These are phyloP conservation scores for Apiospora kogelbergensis DNA, from an alignment of 2,329 filamentous ascomycete genomes.

Conservation along the genomic window DNA sequence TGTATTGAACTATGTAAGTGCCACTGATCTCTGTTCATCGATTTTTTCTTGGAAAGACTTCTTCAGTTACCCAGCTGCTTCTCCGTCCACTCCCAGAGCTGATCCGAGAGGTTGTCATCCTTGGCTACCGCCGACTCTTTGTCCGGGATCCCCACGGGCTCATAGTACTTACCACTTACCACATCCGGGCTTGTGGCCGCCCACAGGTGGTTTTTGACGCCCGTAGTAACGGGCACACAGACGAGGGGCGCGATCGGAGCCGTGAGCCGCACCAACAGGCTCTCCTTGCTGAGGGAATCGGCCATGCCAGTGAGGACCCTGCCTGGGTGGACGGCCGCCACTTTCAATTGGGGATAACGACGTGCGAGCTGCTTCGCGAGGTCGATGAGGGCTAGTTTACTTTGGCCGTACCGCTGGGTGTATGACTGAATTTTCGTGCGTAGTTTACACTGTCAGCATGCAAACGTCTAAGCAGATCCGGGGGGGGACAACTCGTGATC, in stretches of 20 bases:
- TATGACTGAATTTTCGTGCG: conserved; percentile 2
- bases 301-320: conserved; percentile 17
- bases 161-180: conserved; percentile 34
- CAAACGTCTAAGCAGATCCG: background rate
- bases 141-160: conserved; percentile 32
- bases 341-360: conserved; percentile 12
- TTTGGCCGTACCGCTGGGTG: conserved; percentile 18
- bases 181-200: conserved; percentile 31
- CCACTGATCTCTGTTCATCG: background rate
- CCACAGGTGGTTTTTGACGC: conserved; percentile 40
- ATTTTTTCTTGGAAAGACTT: too few relatives aligned
- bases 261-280: conserved; percentile 5
- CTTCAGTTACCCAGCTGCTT: conserved; percentile 23
- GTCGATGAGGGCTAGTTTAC: conserved; percentile 19
- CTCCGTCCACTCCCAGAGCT: conserved; percentile 35
- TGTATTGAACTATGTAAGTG: background rate
- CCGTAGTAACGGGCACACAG: conserved; percentile 25
- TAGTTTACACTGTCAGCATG: background rate
- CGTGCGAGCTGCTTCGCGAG: conserved; percentile 16
- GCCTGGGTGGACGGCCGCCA: conserved; percentile 16
- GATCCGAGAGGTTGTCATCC: conserved; percentile 25
- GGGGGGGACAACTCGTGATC: too few relatives aligned
- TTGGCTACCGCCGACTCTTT: conserved; percentile 16
- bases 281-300: conserved; percentile 5
- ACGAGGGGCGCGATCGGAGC: background rate